Evolutionary conservation across 495 filamentous ascomycete species (phyloP).

Genomic region (Podospora bellae-mahoneyi): DNA sequence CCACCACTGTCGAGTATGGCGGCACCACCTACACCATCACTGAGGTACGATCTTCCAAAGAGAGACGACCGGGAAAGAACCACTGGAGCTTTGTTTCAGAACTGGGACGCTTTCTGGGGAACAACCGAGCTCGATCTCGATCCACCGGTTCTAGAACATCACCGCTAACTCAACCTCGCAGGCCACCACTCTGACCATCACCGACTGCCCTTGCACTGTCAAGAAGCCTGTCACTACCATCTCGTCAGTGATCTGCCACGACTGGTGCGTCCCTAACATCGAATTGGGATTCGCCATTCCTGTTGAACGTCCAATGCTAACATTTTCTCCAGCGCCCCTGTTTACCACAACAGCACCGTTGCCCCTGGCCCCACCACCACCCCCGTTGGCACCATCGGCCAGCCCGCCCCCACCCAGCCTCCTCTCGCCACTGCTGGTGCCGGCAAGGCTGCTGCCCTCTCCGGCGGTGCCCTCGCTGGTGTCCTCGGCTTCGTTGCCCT

Average conservation of each 20-base stretch:
- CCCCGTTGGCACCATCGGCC: slow-evolving; percentile 34
- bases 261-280: slow-evolving; percentile 51
- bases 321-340: slow-evolving; percentile 16
- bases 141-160: not conserved
- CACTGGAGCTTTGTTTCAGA: not conserved
- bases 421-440: slow-evolving; percentile 55
- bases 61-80: not conserved
- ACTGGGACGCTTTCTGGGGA: not conserved
- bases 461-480: slow-evolving; percentile 68
- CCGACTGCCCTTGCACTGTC: slow-evolving; percentile 74
- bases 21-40: slow-evolving; percentile 76
- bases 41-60: slow-evolving; percentile 42
- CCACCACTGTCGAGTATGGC: slow-evolving; percentile 68
- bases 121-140: not conserved
- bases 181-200: slow-evolving; percentile 77
- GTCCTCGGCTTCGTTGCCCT: slow-evolving; percentile 71
- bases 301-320: slow-evolving; percentile 6
- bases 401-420: slow-evolving; percentile 29
- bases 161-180: slow-evolving; percentile 23
- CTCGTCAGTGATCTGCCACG: slow-evolving; percentile 61
- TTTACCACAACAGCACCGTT: slow-evolving; percentile 37
- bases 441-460: slow-evolving; percentile 62
- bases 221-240: slow-evolving; percentile 64
- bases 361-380: slow-evolving; percentile 32
- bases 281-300: not conserved